phyloP scores from a whole-genome alignment of 2,329 filamentous ascomycete species.

The Mycosphaerella arachidis region DNA sequence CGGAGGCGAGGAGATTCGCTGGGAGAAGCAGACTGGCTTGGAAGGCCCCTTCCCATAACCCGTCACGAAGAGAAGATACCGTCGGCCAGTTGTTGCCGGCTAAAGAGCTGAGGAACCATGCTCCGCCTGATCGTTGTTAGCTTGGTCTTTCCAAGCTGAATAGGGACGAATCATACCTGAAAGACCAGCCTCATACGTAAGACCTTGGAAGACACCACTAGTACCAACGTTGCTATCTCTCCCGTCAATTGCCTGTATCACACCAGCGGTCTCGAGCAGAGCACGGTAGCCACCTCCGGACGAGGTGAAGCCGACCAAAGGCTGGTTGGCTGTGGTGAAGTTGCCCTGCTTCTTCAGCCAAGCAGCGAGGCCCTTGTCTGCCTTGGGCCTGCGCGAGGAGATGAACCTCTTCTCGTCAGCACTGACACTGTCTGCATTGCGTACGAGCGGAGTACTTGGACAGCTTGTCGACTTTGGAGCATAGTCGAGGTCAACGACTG shows the following conservation, averaged over 20 bases:
- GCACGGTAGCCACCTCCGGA: conserved; percentile 44
- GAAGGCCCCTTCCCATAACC: conserved; percentile 41
- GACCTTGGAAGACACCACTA: conserved; percentile 42
- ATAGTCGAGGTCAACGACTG: conserved; percentile 15
- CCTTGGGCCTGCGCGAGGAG: conserved; percentile 36
- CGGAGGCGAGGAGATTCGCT: conserved; percentile 24
- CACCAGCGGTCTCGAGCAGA: conserved; percentile 38
- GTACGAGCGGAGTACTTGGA: conserved; percentile 37
- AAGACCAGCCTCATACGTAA: conserved; percentile 45
- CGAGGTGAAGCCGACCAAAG: conserved; percentile 40
- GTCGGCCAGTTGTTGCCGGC: conserved; percentile 47
- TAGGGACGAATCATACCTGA: conserved; percentile 27
- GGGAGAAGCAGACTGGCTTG: conserved; percentile 37
- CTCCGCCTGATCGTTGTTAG: conserved; percentile 35
- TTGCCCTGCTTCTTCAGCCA: conserved; percentile 39
- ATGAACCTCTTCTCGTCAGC: conserved; percentile 39
- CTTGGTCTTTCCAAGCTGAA: not conserved
- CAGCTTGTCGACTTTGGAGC: conserved; percentile 36
- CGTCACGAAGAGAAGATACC: conserved; percentile 37
- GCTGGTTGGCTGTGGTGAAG: conserved; percentile 36
- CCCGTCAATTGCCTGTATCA: conserved; percentile 42
- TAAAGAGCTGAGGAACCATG: conserved; percentile 45
- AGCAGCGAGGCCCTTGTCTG: conserved; percentile 35
- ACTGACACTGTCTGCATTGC: conserved; percentile 36
- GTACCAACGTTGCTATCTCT: conserved; percentile 39